Evolutionary conservation across 1,139 yeast genomes (phyloP).

Genomic region (Zhuliangozyma parablackwelliae): DNA sequence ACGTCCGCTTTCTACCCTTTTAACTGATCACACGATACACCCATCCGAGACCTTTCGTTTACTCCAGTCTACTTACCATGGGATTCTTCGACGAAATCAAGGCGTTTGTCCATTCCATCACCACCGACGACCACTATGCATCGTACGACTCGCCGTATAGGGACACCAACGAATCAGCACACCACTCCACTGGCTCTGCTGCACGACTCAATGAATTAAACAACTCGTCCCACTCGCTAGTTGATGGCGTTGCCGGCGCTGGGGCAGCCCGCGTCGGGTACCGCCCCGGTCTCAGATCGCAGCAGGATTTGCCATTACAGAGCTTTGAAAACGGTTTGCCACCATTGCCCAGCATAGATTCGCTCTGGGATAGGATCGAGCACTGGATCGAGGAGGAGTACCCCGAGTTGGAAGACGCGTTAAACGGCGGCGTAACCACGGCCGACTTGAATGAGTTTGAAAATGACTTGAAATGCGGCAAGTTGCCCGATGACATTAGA

Average conservation of each 20-base stretch:
- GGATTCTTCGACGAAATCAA: slow-evolving; percentile 42
- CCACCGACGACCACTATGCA: slow-evolving; percentile 64
- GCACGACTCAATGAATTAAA: slow-evolving; percentile 10
- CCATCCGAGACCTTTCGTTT: not conserved
- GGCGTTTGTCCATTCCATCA: slow-evolving; percentile 56
- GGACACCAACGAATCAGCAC: slow-evolving; percentile 18
- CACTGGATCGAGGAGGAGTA: slow-evolving; percentile 71
- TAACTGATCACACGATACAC: not conserved
- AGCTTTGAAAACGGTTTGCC: slow-evolving; percentile 52
- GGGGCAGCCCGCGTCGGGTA: slow-evolving; percentile 22
- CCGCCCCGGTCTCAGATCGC: slow-evolving; percentile 38
- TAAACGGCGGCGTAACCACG: slow-evolving; percentile 66
- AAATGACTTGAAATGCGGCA: slow-evolving; percentile 58
- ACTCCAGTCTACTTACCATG: slow-evolving; percentile 26
- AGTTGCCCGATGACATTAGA: slow-evolving; percentile 70
- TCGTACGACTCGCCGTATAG: slow-evolving; percentile 48
- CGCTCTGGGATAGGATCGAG: slow-evolving; percentile 73
- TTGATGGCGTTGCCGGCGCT: slow-evolving; percentile 15
- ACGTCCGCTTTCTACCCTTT: no score
- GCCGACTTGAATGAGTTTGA: slow-evolving; percentile 78
- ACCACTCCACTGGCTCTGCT: slow-evolving; percentile 14
- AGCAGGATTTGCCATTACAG: slow-evolving; percentile 36
- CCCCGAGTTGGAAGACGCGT: slow-evolving; percentile 73
- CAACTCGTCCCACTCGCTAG: slow-evolving; percentile 26
- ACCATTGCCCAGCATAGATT: slow-evolving; percentile 66